Evolutionary conservation across 257 asterid species (phyloP), one percentile per base, ranked within the genome.

Genomic region (Parsonsia alboflavescens): DNA sequence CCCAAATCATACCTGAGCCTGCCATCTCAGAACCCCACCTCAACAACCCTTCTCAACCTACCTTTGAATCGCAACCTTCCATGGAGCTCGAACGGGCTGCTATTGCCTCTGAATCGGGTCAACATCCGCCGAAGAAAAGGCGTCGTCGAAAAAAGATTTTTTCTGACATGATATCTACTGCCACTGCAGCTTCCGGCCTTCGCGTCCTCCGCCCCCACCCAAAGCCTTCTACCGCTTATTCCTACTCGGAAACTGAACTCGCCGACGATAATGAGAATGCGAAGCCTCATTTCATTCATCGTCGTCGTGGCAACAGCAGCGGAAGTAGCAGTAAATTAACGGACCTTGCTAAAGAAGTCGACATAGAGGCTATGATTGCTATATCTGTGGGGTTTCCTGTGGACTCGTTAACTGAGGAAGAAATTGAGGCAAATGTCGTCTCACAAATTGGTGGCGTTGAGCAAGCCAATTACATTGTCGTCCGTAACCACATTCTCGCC

Each of bases 301-400:
- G 83, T 16, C 85, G 84, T 67, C 81, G 88, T 52, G 88, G 96
- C 66, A 63, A 57, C 72, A 19, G 66, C 30, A 65, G 63, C 36
- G 76, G 73, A 28, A 44, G 69, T 56, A 46, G 46, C 75, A 80
- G 81, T 82, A 90, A 70, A 78, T 80, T 78, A 77, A 58, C 96
- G 48, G 97, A 93, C 77, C 86, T 91, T 33, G 89, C 89, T 4
- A 90, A 94, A 76, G 99, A 94, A 78, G 92, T 94, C 70, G 97
- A 94, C 73, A 81, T 88, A 36, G 99, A 94, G 71, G 96, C 99
- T 72, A 86, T 94, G 22, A 94, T 94, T 76, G 97, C 99, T 13
- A 90, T 89, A 26, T 94, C 99, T 24, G 99, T 94, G 1, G 97
- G 99, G 10, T 94, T 94, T 76, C 99, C 97, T 1, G 97, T 90